Base-by-base conservation (phyloP, 2,329 filamentous ascomycete genomes). In the Septoria petroselini region DNA sequence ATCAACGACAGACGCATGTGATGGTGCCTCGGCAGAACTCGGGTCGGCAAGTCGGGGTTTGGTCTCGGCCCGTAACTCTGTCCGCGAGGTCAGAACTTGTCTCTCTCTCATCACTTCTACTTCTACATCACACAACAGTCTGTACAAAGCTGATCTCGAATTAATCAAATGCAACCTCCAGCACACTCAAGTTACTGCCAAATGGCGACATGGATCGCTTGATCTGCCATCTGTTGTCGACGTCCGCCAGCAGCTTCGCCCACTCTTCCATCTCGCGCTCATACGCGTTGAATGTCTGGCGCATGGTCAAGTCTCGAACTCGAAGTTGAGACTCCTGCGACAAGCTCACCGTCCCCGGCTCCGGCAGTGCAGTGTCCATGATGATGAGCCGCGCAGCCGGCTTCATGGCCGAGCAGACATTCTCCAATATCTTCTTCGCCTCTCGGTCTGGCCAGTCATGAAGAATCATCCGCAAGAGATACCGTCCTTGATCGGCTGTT, bases 371-470 rank as follows among this genome's bases (percentile, higher is more conserved):
- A 12, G 38, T 15, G 18, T 49, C 46, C 23, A 41, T 30, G 8
- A 43, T 43, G 8, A 49, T 2, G 1, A 49, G n/a, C 7, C 40
- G 39, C 6, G 17, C 39, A 18, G 30, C 46, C 2, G 39, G 12
- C 6, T 37, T 29, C 39, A 33, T 49, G 7, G 27, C 38, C 17
- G 38, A 9, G 5, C 25, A 29, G 6, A 52, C 23, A 12, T 40
- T 31, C n/a, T 29, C 17, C 18, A 62, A 38, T 27, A 62, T 62
- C 27, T 34, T 19, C 4, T 25, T n/a, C 4, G 25, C 27, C 15
- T 41, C 37, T 4, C n/a, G n/a, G 17, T 54, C 46, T 7, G 39
- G 35, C 52, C 49, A 53, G 18, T 55, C 50, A 29, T 58, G 52
- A 6, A 53, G 34, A 11, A 55, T 45, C 27, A 50, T 50, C 30